phyloP scores from a whole-genome alignment of 2,329 filamentous ascomycete species.

The Botrytis pseudocinerea region DNA sequence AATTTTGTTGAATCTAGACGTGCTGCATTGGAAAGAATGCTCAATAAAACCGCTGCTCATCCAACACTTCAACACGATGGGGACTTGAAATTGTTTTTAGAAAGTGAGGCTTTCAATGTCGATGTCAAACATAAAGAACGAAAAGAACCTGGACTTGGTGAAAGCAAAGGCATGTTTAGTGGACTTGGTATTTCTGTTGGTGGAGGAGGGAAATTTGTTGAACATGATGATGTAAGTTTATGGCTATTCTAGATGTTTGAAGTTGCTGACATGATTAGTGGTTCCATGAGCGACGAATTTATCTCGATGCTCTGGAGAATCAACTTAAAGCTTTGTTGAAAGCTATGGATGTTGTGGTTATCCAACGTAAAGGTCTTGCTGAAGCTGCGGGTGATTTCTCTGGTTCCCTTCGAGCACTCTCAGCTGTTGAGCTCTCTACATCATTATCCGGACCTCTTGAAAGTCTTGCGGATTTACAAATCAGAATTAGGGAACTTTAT shows the following conservation, averaged over 20 bases:
- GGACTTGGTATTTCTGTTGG: slow-evolving; percentile 79
- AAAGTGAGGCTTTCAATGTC: slow-evolving; percentile 93
- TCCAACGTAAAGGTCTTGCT: slow-evolving; percentile 87
- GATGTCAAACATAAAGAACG: slow-evolving; percentile 98
- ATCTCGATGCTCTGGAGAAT: slow-evolving; percentile 89
- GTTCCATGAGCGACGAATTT: slow-evolving; percentile 96
- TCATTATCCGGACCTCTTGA: slow-evolving; percentile 86
- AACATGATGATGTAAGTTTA: slow-evolving; percentile 83
- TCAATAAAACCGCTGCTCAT: slow-evolving; percentile 92
- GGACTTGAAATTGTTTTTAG: slow-evolving; percentile 93
- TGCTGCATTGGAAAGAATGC: slow-evolving; percentile 92
- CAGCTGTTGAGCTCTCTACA: slow-evolving; percentile 88
- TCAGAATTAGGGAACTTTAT: slow-evolving; percentile 92
- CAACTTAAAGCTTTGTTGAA: slow-evolving; percentile 90
- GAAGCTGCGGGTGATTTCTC: slow-evolving; percentile 94
- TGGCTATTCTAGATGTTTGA: not conserved
- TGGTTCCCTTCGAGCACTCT: slow-evolving; percentile 85
- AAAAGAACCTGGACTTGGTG: slow-evolving; percentile 78
- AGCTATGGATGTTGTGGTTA: slow-evolving; percentile 89
- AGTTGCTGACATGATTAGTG: slow-evolving; percentile 56
- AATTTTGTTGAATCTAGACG: slow-evolving; percentile 95
- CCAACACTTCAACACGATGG: slow-evolving; percentile 88
- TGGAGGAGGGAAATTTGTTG: slow-evolving; percentile 83
- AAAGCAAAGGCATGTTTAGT: slow-evolving; percentile 92
- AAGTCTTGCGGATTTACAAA: slow-evolving; percentile 86